Evolutionary conservation across 768 basidiomycete species (phyloP).

Genomic region (Xanthoconium purpureum): DNA sequence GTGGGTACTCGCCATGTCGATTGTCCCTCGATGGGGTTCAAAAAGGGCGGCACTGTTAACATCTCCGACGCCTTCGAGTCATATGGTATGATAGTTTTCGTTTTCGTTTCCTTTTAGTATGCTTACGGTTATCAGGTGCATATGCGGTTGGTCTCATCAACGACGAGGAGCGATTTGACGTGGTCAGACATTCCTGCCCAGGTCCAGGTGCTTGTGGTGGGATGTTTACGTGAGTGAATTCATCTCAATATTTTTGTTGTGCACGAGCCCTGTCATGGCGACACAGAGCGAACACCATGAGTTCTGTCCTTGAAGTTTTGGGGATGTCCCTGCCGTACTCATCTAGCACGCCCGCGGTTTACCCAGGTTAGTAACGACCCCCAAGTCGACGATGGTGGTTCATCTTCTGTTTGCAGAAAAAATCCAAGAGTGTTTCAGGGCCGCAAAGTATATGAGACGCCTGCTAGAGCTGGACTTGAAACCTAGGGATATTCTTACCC

Average conservation of each 20-base stretch:
- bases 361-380: constrained; percentile 46
- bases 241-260: neutral
- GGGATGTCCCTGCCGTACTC: constrained; percentile 87
- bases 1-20: constrained; percentile 73
- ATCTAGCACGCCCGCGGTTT: constrained; percentile 65
- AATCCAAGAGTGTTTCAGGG: constrained; percentile 75
- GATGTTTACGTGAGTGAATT: constrained; percentile 68
- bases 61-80: constrained; percentile 85
- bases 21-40: constrained; percentile 73
- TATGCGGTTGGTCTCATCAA: constrained; percentile 72
- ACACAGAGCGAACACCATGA: constrained; percentile 81
- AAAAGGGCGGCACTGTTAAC: constrained; percentile 80
- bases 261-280: neutral
- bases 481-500: constrained; percentile 73
- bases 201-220: constrained; percentile 84
- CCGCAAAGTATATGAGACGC: constrained; percentile 71
- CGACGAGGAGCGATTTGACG: constrained; percentile 80
- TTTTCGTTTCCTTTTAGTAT: neutral
- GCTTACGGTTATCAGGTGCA: constrained; percentile 49
- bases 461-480: constrained; percentile 78
- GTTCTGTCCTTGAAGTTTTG: constrained; percentile 76
- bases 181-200: constrained; percentile 82
- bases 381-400: neutral
- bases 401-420: constrained; percentile 50
- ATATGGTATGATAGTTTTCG: constrained; percentile 48